These are phyloP conservation scores for Fusarium beomiforme DNA, from an alignment of 2,329 filamentous ascomycete genomes.

Conservation along the genomic window DNA sequence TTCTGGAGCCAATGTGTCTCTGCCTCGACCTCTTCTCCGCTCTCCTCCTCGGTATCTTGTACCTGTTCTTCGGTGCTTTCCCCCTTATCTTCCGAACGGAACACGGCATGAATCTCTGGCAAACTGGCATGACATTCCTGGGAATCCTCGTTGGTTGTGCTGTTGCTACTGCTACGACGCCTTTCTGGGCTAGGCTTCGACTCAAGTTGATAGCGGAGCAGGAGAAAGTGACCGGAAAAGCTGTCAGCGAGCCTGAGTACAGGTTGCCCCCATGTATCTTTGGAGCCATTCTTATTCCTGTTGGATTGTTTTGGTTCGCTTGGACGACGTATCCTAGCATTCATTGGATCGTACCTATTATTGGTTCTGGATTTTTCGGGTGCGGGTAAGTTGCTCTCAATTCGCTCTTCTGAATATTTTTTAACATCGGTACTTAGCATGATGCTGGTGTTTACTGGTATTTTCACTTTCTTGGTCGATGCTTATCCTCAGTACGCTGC, in stretches of 20 bases:
- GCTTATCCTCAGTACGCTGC: conserved; percentile 34
- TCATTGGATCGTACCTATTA: conserved; percentile 32
- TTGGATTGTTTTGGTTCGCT: conserved; percentile 32
- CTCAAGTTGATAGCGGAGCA: neutral
- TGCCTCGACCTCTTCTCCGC: conserved; percentile 81
- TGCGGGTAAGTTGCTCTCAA: conserved; percentile 17
- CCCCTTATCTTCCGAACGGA: conserved; percentile 78
- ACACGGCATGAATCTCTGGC: conserved; percentile 78
- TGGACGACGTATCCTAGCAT: conserved; percentile 21
- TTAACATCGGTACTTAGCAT: neutral
- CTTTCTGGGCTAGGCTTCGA: conserved; percentile 27
- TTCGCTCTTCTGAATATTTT: rapidly evolving
- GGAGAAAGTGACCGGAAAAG: conserved; percentile 16
- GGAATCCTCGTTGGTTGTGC: conserved; percentile 25
- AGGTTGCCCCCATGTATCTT: conserved; percentile 16
- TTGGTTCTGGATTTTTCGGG: conserved; percentile 30
- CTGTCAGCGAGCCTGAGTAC: conserved; percentile 24
- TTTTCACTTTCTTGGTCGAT: conserved; percentile 37
- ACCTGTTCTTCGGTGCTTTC: conserved; percentile 88
- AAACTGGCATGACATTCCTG: conserved; percentile 32
- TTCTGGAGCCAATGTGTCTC: conserved; percentile 82
- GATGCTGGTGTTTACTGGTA: conserved; percentile 19
- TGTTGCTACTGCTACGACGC: neutral
- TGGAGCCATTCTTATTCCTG: conserved; percentile 19
- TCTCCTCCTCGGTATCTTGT: conserved; percentile 82